Evolutionary conservation across 108 stramenopile genomes (phyloP).

Genomic region (Fragilariopsis cylindrus): DNA sequence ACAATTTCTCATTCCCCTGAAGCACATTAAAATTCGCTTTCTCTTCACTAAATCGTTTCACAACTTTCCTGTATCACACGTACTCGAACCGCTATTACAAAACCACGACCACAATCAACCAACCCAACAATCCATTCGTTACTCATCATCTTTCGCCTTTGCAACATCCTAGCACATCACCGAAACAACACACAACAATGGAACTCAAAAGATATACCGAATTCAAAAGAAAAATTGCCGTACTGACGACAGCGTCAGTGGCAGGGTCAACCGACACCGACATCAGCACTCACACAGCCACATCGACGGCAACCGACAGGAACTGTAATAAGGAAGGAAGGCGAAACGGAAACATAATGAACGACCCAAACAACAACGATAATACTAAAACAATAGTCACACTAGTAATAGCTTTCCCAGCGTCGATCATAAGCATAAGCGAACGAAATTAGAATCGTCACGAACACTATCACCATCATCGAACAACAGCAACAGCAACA

Average conservation of each 20-base stretch:
- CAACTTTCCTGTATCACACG: too few species aligned
- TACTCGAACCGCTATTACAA: too few species aligned
- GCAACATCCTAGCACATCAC: too few species aligned
- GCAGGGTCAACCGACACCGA: background rate
- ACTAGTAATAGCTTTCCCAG: background rate
- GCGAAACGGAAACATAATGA: too few species aligned
- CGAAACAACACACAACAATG: background rate
- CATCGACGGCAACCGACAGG: background rate
- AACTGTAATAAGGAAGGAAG: background rate
- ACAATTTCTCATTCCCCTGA: too few species aligned
- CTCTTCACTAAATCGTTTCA: too few species aligned
- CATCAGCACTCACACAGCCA: background rate
- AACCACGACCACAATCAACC: too few species aligned
- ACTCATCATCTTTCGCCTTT: too few species aligned
- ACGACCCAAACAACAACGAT: background rate
- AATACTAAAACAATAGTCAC: background rate
- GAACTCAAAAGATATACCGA: background rate
- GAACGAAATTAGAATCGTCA: too few species aligned
- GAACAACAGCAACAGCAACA: conserved; percentile 2
- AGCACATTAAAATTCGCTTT: too few species aligned
- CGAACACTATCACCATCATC: background rate
- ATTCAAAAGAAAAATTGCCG: background rate
- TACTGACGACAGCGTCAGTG: background rate
- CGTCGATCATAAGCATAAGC: background rate
- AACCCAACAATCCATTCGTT: too few species aligned